These are phyloP conservation scores for Ceratorhiza oryzae-sativae DNA, from an alignment of 1,284 basidiomycete species.

Conservation along the genomic window DNA sequence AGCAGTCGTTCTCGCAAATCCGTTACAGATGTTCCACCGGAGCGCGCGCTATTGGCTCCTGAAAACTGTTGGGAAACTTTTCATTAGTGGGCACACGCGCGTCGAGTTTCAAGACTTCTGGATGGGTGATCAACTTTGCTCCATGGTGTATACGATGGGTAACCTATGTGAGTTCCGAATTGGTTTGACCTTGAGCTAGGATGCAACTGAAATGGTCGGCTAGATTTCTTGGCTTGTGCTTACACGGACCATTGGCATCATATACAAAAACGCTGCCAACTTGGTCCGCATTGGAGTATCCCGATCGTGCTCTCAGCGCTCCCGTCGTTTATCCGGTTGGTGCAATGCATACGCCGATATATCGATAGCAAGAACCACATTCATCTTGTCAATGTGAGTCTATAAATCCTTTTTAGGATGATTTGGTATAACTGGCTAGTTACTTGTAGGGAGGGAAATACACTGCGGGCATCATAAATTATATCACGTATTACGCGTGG, in stretches of 20 bases:
- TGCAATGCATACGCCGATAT: constrained; percentile 89
- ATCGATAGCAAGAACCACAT: constrained; percentile 73
- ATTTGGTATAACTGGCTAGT: neutral
- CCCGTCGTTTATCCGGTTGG: constrained; percentile 75
- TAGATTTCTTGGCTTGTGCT: constrained; percentile 71
- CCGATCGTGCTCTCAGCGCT: constrained; percentile 63
- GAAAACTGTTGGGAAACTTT: constrained; percentile 64
- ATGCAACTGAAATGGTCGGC: neutral
- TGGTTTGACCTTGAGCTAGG: neutral
- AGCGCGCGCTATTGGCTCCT: constrained; percentile 83
- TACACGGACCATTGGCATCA: constrained; percentile 65
- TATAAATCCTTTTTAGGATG: neutral
- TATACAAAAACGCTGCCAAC: constrained; percentile 55
- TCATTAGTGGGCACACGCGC: constrained; percentile 71
- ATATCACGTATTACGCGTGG: constrained; percentile 77
- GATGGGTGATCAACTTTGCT: constrained; percentile 86
- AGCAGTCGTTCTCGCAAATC: constrained; percentile 72
- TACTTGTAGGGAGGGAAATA: constrained; percentile 78
- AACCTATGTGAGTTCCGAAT: neutral
- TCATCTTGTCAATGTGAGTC: constrained; percentile 84
- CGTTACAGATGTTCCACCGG: constrained; percentile 71
- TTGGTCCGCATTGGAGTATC: constrained; percentile 60
- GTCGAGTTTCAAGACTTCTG: constrained; percentile 88
- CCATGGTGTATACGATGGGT: constrained; percentile 74
- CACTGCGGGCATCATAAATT: constrained; percentile 66